Conservation (phyloP, 768 basidiomycete genomes). For the Psilocybe cyanescens region DNA sequence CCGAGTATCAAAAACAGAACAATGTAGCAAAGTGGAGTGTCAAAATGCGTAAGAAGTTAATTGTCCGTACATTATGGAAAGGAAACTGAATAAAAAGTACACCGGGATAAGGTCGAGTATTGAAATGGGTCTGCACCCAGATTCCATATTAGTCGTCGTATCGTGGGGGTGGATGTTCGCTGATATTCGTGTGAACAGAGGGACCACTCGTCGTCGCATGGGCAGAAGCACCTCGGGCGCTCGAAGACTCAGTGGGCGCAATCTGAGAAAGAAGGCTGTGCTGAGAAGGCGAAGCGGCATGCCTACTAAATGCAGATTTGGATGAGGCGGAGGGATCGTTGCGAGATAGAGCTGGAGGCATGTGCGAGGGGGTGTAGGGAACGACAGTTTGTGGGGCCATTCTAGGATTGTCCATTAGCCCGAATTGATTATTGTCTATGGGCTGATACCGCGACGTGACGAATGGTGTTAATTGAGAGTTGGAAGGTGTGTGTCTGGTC, state of each 20-base stretch:
- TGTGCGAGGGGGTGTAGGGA: neutral
- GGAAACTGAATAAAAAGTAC: too few relatives aligned
- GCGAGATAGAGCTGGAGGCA: neutral
- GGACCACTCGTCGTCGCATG: too few relatives aligned
- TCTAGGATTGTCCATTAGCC: neutral
- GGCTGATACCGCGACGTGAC: constrained; percentile 1
- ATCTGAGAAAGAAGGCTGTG: neutral
- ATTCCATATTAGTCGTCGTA: neutral
- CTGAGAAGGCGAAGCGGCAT: neutral
- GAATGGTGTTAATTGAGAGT: neutral
- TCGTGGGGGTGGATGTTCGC: neutral
- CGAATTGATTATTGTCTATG: neutral
- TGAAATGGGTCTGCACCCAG: too few relatives aligned
- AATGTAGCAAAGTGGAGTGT: too few relatives aligned
- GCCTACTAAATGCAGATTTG: neutral
- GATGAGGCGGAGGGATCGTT: neutral
- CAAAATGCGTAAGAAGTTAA: too few relatives aligned
- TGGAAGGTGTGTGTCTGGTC: neutral
- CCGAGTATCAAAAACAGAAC: too few relatives aligned
- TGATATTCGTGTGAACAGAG: neutral
- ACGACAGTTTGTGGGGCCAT: neutral
- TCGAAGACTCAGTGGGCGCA: too few relatives aligned
- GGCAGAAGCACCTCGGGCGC: too few relatives aligned
- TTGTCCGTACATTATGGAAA: too few relatives aligned
- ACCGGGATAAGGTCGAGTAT: too few relatives aligned